Evolutionary conservation across 164 flowering plant species (phyloP).

Genomic region (Vitis labrusca): DNA sequence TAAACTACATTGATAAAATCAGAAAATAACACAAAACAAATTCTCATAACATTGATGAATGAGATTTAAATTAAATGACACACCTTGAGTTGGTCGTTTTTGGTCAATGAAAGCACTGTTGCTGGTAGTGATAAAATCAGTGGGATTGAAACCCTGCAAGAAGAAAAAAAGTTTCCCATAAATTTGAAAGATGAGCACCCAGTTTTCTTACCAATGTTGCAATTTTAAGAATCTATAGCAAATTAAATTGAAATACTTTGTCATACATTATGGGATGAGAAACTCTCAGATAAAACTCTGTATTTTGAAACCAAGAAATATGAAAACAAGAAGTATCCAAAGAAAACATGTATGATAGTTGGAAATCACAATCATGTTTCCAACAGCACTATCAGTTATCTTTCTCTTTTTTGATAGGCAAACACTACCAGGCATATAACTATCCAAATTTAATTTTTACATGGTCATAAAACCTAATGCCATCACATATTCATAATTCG

Average conservation of each 20-base stretch:
- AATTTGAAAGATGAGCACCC: constrained; percentile 1
- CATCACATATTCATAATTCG: neutral
- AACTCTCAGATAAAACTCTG: neutral
- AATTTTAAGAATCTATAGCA: neutral
- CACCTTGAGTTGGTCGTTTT: constrained; percentile 79
- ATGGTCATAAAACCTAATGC: neutral
- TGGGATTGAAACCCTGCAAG: constrained; percentile 74
- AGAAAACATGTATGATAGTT: neutral
- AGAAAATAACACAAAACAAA: no score
- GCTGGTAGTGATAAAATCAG: constrained; percentile 83
- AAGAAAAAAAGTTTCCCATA: constrained; percentile 12
- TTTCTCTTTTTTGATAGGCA: no score
- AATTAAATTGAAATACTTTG: neutral
- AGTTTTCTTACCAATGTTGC: constrained; percentile 3
- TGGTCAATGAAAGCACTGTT: constrained; percentile 77
- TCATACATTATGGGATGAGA: no score
- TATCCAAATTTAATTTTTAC: neutral
- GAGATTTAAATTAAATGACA: neutral
- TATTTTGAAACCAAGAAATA: constrained; percentile 6
- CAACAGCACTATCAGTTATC: neutral
- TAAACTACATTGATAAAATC: no score
- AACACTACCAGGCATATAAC: neutral
- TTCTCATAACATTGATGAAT: no score
- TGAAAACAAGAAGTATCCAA: neutral
- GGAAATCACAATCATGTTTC: neutral